Base-by-base conservation (phyloP, 2,329 filamentous ascomycete genomes). In the Epichloe hybrida region DNA sequence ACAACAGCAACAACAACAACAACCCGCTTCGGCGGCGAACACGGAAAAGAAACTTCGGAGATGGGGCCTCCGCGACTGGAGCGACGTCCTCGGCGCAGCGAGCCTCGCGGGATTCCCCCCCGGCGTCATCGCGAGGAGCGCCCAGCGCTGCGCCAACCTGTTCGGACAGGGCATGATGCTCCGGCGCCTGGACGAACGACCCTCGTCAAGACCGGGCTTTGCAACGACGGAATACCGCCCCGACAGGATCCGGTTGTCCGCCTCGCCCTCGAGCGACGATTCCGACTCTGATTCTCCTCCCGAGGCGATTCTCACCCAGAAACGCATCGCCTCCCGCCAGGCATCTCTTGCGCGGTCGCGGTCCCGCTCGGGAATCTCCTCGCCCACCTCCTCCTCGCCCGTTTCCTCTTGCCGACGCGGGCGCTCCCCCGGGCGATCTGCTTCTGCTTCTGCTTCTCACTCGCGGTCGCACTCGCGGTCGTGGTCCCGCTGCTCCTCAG, bases 51-150 rank as follows among this genome's bases (percentile, higher is more conserved):
- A 58, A 50, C 58, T 65, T 3, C 55, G 58, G 2, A 59, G 63
- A 43, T 73, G 64, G 62, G 72, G 65, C 13, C 69, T 80, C 12
- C 77, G 86, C 21, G 86, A 94, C 67, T 97, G 91, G 91, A 85
- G 81, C 57, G 87, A 95, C 57, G 77, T 96, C 1, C 68, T 96
- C 31, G 86, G 86, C 0, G 74, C 88, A 1, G 91, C 91, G 3
- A 77, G 86, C 0, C 68, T 94, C 47, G 78, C 78, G 2, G 88
- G 86, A 0, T 90, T 89, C 66, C 71, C 72, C 0, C 65, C 72
- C 0, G 65, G 70, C 1, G 84, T 81, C 1, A 67, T 96, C 12
- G 76, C 81, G 49, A 78, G 86, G 34, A 78, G 88, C 0, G 77
- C 84, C 2, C 74, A 81, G 60, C 77, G 91, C 46, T 97, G 90